Conservation (phyloP, 441 rosid species). For the Daphne laureola region DNA sequence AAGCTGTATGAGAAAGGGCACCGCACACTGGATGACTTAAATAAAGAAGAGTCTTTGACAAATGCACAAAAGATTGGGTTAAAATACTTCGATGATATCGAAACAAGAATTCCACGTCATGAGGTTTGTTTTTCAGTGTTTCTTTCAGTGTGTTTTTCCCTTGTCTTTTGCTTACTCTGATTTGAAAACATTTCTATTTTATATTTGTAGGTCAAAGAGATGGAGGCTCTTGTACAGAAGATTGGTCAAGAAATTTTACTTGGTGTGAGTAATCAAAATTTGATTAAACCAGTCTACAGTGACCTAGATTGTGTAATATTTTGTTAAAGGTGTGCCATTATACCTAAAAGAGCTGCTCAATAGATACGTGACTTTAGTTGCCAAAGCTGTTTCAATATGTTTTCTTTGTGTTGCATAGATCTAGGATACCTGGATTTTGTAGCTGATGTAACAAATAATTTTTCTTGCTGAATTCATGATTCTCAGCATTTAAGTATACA, state of each 20-base stretch:
- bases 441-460: too few relatives aligned
- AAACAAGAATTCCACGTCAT: conserved; percentile 72
- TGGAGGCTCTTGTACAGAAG: conserved; percentile 74
- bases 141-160: conserved; percentile 8
- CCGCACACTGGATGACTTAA: conserved; percentile 69
- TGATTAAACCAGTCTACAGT: conserved; percentile 8
- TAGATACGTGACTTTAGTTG: too few relatives aligned
- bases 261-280: conserved; percentile 46
- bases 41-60: conserved; percentile 71
- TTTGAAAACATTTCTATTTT: conserved; percentile 6
- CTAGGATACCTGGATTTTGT: too few relatives aligned
- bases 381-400: too few relatives aligned
- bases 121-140: conserved; percentile 45
- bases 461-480: too few relatives aligned
- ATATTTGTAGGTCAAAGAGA: conserved; percentile 59
- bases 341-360: not conserved
- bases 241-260: conserved; percentile 66
- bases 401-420: too few relatives aligned
- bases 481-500: too few relatives aligned
- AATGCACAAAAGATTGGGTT: conserved; percentile 74
- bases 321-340: conserved; percentile 1
- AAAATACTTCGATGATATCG: conserved; percentile 84
- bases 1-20: conserved; percentile 89
- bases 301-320: not conserved
- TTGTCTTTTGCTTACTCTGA: conserved; percentile 5